Conservation (phyloP, 2,329 filamentous ascomycete species). For the Pseudogymnoascus sp. region DNA sequence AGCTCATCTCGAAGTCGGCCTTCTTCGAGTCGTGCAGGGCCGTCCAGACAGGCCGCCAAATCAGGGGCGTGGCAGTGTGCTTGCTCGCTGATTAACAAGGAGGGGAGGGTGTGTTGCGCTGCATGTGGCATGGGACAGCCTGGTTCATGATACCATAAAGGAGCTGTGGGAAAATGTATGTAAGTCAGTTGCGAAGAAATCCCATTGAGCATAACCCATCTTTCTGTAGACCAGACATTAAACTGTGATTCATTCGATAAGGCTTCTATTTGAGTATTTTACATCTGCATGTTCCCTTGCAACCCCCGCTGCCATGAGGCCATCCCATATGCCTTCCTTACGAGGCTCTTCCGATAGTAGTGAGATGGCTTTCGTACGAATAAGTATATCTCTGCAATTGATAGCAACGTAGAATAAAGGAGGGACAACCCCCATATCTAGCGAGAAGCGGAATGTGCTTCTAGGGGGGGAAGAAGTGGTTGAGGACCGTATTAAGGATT, state of each 20-base stretch:
- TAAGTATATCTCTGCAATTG: slow-evolving; percentile 52
- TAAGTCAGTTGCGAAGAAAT: background rate
- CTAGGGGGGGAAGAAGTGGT: background rate
- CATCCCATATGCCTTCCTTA: slow-evolving; percentile 63
- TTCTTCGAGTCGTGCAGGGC: background rate
- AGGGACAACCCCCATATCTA: slow-evolving; percentile 57
- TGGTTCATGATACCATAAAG: background rate
- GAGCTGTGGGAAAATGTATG: background rate
- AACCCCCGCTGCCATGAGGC: slow-evolving; percentile 23
- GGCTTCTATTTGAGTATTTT: background rate
- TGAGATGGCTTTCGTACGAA: slow-evolving; percentile 54
- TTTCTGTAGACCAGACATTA: background rate
- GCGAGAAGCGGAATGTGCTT: slow-evolving; percentile 41
- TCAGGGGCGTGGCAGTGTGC: background rate
- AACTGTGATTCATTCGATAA: background rate
- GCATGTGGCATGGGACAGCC: background rate
- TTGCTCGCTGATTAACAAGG: background rate
- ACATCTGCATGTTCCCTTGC: background rate
- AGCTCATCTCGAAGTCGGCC: background rate
- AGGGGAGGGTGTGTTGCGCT: background rate
- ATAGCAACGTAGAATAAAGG: slow-evolving; percentile 60
- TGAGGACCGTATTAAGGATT: background rate
- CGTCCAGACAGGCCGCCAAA: background rate
- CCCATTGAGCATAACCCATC: background rate
- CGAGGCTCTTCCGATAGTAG: slow-evolving; percentile 51